Evolutionary conservation across 2,329 filamentous ascomycete genomes (phyloP).

Genomic region (Ascochyta fabae): DNA sequence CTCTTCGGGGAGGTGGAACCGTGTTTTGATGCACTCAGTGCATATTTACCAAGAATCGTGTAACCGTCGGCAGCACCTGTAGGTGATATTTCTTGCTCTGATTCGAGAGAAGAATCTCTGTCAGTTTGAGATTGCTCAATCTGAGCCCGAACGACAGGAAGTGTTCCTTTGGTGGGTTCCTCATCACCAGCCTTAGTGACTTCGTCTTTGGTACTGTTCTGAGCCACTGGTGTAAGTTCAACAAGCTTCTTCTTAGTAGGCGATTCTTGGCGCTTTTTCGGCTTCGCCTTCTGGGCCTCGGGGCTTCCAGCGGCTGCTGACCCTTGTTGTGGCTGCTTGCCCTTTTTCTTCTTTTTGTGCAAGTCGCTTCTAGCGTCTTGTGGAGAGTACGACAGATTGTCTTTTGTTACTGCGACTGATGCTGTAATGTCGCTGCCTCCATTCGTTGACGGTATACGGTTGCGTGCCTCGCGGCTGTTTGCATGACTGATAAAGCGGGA

Average conservation of each 20-base stretch:
- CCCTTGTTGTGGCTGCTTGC: slow-evolving; percentile 10
- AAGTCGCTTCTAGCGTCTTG: slow-evolving; percentile 47
- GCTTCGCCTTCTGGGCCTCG: slow-evolving; percentile 24
- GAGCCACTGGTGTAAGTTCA: neutral
- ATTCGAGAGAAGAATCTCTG: neutral
- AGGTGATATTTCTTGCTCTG: neutral
- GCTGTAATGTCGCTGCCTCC: neutral
- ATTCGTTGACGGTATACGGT: neutral
- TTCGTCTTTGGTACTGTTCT: neutral
- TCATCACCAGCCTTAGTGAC: neutral
- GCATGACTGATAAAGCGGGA: slow-evolving; percentile 5
- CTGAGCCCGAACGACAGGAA: neutral
- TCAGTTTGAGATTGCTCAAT: neutral
- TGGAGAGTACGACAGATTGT: slow-evolving; percentile 37
- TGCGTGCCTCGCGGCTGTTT: slow-evolving; percentile 3
- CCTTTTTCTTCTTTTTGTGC: slow-evolving; percentile 22
- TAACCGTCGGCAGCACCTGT: neutral
- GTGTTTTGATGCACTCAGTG: neutral
- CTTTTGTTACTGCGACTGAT: neutral
- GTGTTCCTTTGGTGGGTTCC: neutral
- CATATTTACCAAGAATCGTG: neutral
- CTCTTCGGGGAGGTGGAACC: neutral
- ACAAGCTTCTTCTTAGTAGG: slow-evolving; percentile 13
- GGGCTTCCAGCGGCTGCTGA: slow-evolving; percentile 18
- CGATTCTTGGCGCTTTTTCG: slow-evolving; percentile 22